Base-by-base conservation (phyloP, 176 grass and related monocot genomes). In the Cocos nucifera region DNA sequence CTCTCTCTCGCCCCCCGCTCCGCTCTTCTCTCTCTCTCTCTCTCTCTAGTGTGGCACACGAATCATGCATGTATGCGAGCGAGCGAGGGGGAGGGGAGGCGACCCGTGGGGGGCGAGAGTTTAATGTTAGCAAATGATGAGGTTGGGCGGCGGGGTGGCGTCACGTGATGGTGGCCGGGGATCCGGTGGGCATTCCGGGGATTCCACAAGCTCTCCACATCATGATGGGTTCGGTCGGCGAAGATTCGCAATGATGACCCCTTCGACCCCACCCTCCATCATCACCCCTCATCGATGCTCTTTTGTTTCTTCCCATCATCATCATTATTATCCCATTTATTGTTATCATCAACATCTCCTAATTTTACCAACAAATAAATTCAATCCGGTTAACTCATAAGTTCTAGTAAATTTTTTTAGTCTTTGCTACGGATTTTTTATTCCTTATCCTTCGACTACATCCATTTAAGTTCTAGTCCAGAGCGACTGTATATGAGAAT, bases 51-150 rank as follows among this genome's bases (percentile, higher is more conserved):
- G 23, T 32, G 24, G 18, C 26, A 54, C 58, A 54, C 49, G 49
- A 54, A 60, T 44, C 27, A 44, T 73, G 58, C 55, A 73, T 65
- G 61, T 49, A 44, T 32, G 61, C 30, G 71, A 78, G 67, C 51
- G 35, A 59, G 12, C 20, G n/a, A 39, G 56, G 9, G 19, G 29
- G 10, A 0, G 32, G 21, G 9, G 22, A 29, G 60, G 29, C 50
- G 58, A 23, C 51, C 24, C 60, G 69, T 28, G 51, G 60, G 32
- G 69, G 63, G 44, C 15, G 59, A n/a, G 73, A 64, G 10, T 57
- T 93, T 81, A 93, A 93, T 87, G 89, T 71, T 84, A 66, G 54
- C 89, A 80, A 84, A 87, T 89, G 74, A 82, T 81, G 82, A 76
- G 82, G 79, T 70, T 51, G 56, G 82, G 68, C 35, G 35, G 35